phyloP scores from a whole-genome alignment of 192 early-diverging fungal species.

The Coemansia sp. region DNA sequence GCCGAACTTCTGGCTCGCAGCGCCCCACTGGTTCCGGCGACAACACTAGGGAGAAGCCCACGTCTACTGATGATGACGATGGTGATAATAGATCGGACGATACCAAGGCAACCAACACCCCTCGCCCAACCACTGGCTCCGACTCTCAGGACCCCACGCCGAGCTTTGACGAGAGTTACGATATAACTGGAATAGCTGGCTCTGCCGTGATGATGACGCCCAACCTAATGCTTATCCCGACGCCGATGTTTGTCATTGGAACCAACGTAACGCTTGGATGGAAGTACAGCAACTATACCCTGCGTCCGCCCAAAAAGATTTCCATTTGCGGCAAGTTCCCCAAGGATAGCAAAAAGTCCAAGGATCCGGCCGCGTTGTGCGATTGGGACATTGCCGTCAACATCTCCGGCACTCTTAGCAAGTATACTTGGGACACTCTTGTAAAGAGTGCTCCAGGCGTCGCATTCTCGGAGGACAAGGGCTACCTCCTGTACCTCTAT shows the following conservation, averaged over 20 bases:
- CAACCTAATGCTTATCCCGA: constrained; percentile 25
- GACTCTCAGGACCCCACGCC: background rate
- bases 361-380: constrained; percentile 15
- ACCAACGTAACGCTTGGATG: constrained; percentile 41
- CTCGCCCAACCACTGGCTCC: background rate
- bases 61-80: background rate
- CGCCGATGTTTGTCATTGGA: constrained; percentile 53
- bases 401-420: constrained; percentile 32
- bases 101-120: background rate
- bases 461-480: constrained; percentile 32
- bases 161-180: constrained; percentile 45
- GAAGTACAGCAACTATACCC: constrained; percentile 36
- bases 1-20: constrained; percentile 1
- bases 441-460: constrained; percentile 32
- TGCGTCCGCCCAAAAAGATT: constrained; percentile 35
- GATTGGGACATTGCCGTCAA: constrained; percentile 53
- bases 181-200: constrained; percentile 40
- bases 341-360: constrained; percentile 23
- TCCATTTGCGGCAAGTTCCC: constrained; percentile 52
- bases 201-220: constrained; percentile 36
- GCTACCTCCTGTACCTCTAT: constrained; percentile 46
- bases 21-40: constrained; percentile 6
- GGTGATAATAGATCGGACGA: background rate
- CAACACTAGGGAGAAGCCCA: constrained; percentile 18
- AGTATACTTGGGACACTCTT: constrained; percentile 49